A percentile compares a stretch with the other conserved stretches of the same genome.
phyloP scores from a whole-genome alignment of 305 asterid genomes.

The Fraxinus baroniana region DNA sequence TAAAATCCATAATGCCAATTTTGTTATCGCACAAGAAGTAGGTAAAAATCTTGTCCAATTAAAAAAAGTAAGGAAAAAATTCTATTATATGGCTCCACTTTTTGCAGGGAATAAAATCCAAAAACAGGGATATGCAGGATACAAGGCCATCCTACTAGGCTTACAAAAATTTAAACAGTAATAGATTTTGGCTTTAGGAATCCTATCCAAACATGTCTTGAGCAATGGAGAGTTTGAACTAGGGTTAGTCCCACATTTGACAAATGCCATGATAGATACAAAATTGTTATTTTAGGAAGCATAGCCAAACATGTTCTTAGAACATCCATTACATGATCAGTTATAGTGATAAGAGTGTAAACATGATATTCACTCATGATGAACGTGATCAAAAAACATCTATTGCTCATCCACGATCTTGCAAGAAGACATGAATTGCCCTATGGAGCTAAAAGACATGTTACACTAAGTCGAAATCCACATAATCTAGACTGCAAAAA shows the following conservation, averaged over 20 bases:
- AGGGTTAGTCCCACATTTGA: neutral
- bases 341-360: neutral
- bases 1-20: neutral
- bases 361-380: neutral
- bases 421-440: neutral
- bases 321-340: neutral
- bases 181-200: neutral
- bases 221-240: neutral
- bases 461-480: neutral
- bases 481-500: neutral
- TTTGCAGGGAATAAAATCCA: neutral
- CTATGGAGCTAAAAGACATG: neutral
- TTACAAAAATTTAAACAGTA: too few species aligned
- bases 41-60: neutral
- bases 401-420: neutral
- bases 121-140: neutral
- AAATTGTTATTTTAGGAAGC: neutral
- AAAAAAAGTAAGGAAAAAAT: neutral
- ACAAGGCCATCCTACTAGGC: neutral
- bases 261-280: neutral
- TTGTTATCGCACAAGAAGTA: neutral
- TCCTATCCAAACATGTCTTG: neutral
- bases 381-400: neutral
- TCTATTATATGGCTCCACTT: neutral
- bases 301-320: neutral